These are phyloP conservation scores for Sporisorium graminicola DNA, from an alignment of 1,284 basidiomycete species.

Conservation along the genomic window DNA sequence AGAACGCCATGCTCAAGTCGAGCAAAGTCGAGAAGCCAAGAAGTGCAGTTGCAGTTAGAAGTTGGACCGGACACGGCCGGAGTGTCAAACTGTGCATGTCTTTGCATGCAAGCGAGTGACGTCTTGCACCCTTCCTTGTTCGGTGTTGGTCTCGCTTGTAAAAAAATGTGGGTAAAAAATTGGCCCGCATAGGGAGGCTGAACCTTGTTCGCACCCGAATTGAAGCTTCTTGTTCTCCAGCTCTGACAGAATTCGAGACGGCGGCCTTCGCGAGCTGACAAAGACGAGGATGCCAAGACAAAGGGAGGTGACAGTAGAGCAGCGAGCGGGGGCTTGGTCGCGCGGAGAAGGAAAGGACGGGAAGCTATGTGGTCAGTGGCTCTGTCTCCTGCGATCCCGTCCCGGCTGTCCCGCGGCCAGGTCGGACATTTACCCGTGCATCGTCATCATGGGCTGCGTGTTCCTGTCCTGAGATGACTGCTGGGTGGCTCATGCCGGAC, in stretches of 20 bases:
- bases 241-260: too few species aligned
- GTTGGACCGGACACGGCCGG: slow-evolving; percentile 9
- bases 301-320: neutral
- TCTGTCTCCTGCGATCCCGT: neutral
- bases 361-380: neutral
- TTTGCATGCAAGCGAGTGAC: neutral
- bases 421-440: neutral
- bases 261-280: too few species aligned
- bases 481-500: neutral
- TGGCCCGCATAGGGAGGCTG: neutral
- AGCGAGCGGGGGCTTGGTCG: neutral
- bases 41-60: neutral
- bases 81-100: slow-evolving; percentile 21
- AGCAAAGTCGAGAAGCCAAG: neutral
- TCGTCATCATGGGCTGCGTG: neutral
- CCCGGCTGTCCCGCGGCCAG: neutral
- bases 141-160: slow-evolving; percentile 2
- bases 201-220: neutral
- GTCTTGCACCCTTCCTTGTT: neutral
- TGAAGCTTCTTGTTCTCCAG: neutral
- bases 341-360: too few species aligned
- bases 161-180: neutral
- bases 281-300: neutral
- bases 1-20: neutral
- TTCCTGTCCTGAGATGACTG: too few species aligned